phyloP scores from a whole-genome alignment of 345 rosid species.

The Iberis pinnata region DNA sequence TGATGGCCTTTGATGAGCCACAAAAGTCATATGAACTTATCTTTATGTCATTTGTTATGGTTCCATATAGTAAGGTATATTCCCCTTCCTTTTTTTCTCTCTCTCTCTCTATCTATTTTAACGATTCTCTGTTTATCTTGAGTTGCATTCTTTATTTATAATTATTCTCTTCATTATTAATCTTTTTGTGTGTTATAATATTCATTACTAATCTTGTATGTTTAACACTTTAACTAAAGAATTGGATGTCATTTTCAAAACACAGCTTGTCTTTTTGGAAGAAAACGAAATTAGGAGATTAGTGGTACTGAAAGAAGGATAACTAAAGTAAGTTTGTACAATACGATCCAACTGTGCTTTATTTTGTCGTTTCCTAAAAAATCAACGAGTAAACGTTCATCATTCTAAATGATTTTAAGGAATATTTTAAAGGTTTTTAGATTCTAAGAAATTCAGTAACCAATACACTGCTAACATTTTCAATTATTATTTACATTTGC shows the following conservation, averaged over 20 bases:
- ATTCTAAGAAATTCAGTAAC: background rate
- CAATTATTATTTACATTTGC: background rate
- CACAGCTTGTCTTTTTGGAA: background rate
- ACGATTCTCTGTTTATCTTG: constrained; percentile 12
- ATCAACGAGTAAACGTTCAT: background rate
- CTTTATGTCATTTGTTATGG: constrained; percentile 30
- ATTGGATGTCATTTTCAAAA: background rate
- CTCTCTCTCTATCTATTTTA: background rate
- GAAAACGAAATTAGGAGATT: background rate
- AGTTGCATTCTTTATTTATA: background rate
- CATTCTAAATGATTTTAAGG: background rate
- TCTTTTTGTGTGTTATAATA: too few species aligned
- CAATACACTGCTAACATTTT: background rate
- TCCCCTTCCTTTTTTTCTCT: background rate
- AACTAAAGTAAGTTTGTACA: background rate
- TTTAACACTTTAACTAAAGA: too few species aligned
- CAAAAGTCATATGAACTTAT: constrained; percentile 31
- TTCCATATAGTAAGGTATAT: constrained; percentile 28
- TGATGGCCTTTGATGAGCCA: constrained; percentile 31
- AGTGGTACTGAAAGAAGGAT: background rate
- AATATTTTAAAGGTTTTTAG: background rate
- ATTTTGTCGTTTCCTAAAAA: background rate
- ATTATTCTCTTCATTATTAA: background rate
- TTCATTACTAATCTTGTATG: background rate
- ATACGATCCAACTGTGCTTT: background rate